phyloP scores from a whole-genome alignment of 768 basidiomycete species.

The Hygrophorus pudorinus region DNA sequence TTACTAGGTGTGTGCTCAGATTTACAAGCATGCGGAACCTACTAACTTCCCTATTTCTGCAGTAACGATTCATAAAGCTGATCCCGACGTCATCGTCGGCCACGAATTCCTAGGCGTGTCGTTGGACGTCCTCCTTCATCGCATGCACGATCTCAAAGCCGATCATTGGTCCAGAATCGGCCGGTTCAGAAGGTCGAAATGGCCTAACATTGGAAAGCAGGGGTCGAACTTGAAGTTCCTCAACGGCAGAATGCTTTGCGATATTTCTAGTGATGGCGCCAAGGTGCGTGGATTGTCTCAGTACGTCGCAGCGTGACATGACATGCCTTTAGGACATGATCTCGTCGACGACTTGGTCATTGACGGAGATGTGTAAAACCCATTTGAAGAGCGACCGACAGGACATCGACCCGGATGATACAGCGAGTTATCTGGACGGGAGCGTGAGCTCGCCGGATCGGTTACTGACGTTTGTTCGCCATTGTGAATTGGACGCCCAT shows the following conservation, averaged over 20 bases:
- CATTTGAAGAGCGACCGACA: slow-evolving; percentile 80
- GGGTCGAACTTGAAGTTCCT: slow-evolving; percentile 79
- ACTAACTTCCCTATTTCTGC: slow-evolving; percentile 3
- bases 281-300: slow-evolving; percentile 43
- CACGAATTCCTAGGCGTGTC: slow-evolving; percentile 90
- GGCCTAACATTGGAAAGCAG: slow-evolving; percentile 73
- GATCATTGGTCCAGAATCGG: slow-evolving; percentile 94
- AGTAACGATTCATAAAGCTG: slow-evolving; percentile 75
- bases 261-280: slow-evolving; percentile 89
- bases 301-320: background rate
- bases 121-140: slow-evolving; percentile 82
- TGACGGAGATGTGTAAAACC: slow-evolving; percentile 93
- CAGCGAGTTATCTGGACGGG: slow-evolving; percentile 81
- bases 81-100: slow-evolving; percentile 91
- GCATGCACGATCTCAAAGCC: slow-evolving; percentile 83
- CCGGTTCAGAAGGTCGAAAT: slow-evolving; percentile 75
- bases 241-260: slow-evolving; percentile 80
- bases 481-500: slow-evolving; percentile 93
- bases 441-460: slow-evolving; percentile 64
- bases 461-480: slow-evolving; percentile 80
- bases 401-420: slow-evolving; percentile 95
- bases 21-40: background rate
- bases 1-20: slow-evolving; percentile 52
- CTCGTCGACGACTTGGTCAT: slow-evolving; percentile 93
- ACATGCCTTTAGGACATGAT: slow-evolving; percentile 71